Conservation (phyloP, 2,329 filamentous ascomycete species). For the Paecilomyces formosus region DNA sequence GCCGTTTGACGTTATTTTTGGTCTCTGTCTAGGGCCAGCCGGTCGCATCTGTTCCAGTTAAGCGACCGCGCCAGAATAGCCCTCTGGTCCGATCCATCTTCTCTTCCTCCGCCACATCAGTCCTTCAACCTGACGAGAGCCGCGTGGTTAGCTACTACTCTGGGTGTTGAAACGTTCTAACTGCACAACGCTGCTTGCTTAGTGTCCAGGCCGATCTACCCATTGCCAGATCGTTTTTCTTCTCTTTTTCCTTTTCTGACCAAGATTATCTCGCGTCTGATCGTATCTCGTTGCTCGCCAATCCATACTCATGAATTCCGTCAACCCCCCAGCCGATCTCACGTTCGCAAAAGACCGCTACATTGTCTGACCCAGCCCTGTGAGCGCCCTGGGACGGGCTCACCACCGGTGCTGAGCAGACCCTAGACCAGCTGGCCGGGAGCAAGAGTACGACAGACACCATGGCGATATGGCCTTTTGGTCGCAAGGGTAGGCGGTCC, state of each 20-base stretch:
- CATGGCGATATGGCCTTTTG: slow-evolving; percentile 82
- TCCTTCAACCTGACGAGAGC: background rate
- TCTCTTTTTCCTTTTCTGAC: background rate
- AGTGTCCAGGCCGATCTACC: background rate
- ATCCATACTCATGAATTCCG: slow-evolving; percentile 1
- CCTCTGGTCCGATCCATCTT: background rate
- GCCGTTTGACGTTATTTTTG: background rate
- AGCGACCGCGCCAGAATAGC: background rate
- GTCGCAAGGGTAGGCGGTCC: slow-evolving; percentile 63
- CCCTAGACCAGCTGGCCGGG: background rate
- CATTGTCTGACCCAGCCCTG: slow-evolving; percentile 3
- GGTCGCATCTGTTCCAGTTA: background rate
- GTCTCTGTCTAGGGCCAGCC: background rate
- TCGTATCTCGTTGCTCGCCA: background rate
- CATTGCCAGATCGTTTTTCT: background rate
- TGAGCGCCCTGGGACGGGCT: background rate
- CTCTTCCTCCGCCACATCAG: background rate
- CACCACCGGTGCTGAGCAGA: background rate
- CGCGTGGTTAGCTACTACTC: background rate
- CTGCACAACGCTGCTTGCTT: background rate
- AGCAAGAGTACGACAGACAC: slow-evolving; percentile 7
- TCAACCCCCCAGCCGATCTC: background rate
- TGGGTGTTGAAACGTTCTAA: background rate
- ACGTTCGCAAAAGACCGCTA: background rate
- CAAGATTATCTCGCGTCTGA: background rate